These are phyloP conservation scores for Aspergillus terreus DNA, from an alignment of 2,329 filamentous ascomycete genomes.

Conservation along the genomic window DNA sequence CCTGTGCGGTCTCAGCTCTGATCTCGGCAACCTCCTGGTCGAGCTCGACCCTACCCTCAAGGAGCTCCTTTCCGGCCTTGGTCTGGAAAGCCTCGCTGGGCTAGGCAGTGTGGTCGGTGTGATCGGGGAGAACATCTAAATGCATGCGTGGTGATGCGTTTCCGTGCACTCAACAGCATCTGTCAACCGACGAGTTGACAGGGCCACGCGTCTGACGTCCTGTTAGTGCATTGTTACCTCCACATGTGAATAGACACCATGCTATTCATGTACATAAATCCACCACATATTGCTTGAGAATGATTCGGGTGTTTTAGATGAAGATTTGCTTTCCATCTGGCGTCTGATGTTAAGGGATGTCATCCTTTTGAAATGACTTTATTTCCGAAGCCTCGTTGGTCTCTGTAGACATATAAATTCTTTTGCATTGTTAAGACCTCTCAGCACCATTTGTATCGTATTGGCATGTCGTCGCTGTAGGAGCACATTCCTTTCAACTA, in stretches of 20 bases:
- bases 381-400: not conserved
- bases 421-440: too few species aligned
- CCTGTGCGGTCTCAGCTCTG: slow-evolving; percentile 18
- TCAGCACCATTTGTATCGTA: too few species aligned
- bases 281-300: not conserved
- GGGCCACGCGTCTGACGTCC: too few species aligned
- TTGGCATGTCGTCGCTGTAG: too few species aligned
- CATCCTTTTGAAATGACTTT: slow-evolving; percentile 1
- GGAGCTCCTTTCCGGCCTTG: slow-evolving; percentile 13
- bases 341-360: not conserved
- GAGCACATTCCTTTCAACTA: too few species aligned
- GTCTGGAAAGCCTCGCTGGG: slow-evolving; percentile 4
- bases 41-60: slow-evolving; percentile 18
- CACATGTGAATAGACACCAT: not conserved
- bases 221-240: too few species aligned
- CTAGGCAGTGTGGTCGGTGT: slow-evolving; percentile 22
- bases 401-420: not conserved
- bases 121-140: slow-evolving; percentile 24
- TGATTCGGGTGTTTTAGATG: not conserved
- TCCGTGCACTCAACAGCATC: not conserved
- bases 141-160: slow-evolving; percentile 2
- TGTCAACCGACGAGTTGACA: too few species aligned
- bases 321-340: not conserved
- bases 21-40: slow-evolving; percentile 18
- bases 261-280: not conserved